A percentile compares a stretch with the other conserved stretches of the same genome.
These are phyloP conservation scores for Fusarium tjaetaba DNA, from an alignment of 2,329 filamentous ascomycete species.

Conservation along the genomic window DNA sequence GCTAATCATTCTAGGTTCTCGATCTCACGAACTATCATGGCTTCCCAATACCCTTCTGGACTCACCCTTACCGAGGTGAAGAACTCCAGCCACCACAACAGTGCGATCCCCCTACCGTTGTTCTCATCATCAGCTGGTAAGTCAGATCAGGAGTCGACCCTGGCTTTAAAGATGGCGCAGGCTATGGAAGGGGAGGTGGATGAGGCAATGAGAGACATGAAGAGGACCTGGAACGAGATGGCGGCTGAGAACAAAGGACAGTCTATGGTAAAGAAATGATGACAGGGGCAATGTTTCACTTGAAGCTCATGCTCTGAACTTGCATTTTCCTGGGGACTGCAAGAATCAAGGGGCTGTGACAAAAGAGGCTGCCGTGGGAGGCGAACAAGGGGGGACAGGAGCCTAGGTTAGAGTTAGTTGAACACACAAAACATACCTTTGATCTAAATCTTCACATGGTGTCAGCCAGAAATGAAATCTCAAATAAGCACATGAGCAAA, in stretches of 20 bases:
- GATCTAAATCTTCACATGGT: slow-evolving; percentile 34
- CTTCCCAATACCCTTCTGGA: not conserved
- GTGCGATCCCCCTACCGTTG: not conserved
- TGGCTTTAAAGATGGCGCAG: not conserved
- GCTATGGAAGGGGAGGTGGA: slow-evolving; percentile 15
- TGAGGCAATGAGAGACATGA: slow-evolving; percentile 1
- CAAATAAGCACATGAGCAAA: slow-evolving; percentile 36
- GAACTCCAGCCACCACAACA: not conserved
- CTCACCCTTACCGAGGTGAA: not conserved
- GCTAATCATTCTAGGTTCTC: not conserved
- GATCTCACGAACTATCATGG: slow-evolving; percentile 5
- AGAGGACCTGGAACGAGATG: slow-evolving; percentile 13
- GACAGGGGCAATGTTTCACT: slow-evolving; percentile 4
- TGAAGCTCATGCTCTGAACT: not conserved
- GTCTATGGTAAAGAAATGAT: not conserved
- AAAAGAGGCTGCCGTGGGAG: not conserved
- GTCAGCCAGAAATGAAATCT: slow-evolving; percentile 45
- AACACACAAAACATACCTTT: slow-evolving; percentile 39
- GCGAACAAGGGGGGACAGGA: not conserved
- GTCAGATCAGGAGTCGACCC: not conserved
- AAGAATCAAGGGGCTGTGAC: not conserved
- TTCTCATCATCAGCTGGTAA: not conserved
- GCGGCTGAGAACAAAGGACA: not conserved
- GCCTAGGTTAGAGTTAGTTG: slow-evolving; percentile 29
- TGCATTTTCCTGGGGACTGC: not conserved